These are phyloP conservation scores for Citrullus mucosospermus DNA, from an alignment of 306 rosid species.

Conservation along the genomic window DNA sequence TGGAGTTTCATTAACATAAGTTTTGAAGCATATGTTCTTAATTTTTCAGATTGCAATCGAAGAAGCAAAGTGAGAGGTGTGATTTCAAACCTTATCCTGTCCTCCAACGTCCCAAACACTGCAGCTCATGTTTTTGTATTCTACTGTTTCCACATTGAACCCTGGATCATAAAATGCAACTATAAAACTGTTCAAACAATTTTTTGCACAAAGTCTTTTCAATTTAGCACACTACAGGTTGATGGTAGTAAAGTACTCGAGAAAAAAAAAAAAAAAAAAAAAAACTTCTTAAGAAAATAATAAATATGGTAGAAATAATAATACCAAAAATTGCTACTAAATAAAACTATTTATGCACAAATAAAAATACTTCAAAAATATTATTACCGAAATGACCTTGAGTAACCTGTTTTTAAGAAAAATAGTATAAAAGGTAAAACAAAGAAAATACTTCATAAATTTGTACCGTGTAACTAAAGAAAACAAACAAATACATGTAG, in stretches of 20 bases:
- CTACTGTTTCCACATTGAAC: conserved; percentile 34
- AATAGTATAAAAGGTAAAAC: background rate
- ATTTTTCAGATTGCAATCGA: background rate
- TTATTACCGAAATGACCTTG: too few species aligned
- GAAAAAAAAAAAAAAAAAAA: background rate
- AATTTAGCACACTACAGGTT: background rate
- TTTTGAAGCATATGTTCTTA: background rate
- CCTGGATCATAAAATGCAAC: conserved; percentile 14
- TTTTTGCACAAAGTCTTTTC: background rate
- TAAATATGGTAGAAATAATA: background rate
- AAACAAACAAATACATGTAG: background rate
- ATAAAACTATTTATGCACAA: too few species aligned
- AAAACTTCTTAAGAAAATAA: background rate
- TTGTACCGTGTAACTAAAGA: background rate
- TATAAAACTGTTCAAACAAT: background rate
- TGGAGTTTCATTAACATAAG: background rate
- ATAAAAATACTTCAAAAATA: too few species aligned
- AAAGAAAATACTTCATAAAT: background rate
- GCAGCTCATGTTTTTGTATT: conserved; percentile 29
- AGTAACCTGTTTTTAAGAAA: too few species aligned
- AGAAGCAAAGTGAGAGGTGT: background rate
- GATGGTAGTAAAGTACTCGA: background rate
- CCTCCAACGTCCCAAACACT: conserved; percentile 51
- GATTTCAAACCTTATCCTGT: conserved; percentile 29
- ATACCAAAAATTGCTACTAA: too few species aligned